Evolutionary conservation across 164 flowering plant genomes (phyloP).

Genomic region (Magnolia kwangsiensis): DNA sequence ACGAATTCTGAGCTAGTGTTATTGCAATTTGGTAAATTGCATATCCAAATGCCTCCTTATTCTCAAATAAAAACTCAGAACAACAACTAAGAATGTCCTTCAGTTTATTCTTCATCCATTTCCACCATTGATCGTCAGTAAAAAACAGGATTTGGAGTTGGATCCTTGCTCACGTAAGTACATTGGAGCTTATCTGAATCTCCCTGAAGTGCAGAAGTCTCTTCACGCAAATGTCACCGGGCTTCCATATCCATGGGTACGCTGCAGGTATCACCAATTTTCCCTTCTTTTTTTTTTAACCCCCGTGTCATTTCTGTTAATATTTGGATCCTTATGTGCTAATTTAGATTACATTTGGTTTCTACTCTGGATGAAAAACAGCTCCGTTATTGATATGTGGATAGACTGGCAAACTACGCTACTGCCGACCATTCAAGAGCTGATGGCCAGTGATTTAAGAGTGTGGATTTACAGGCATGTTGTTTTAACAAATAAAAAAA

Average conservation of each 20-base stretch:
- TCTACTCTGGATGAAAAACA: background rate
- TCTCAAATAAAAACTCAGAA: background rate
- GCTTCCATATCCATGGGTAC: slow-evolving; percentile 20
- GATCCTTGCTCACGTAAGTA: slow-evolving; percentile 39
- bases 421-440: slow-evolving; percentile 27
- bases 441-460: slow-evolving; percentile 28
- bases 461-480: slow-evolving; percentile 43
- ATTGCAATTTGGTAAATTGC: background rate
- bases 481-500: background rate
- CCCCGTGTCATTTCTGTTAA: background rate
- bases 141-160: slow-evolving; percentile 8
- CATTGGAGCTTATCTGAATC: slow-evolving; percentile 25
- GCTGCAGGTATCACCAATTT: slow-evolving; percentile 26
- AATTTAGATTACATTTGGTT: background rate
- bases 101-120: background rate
- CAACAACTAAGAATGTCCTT: background rate
- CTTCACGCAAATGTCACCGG: slow-evolving; percentile 24
- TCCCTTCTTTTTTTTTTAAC: background rate
- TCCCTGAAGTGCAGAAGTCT: slow-evolving; percentile 35
- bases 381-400: slow-evolving; percentile 19
- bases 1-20: too few relatives aligned
- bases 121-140: background rate
- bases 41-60: background rate
- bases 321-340: background rate
- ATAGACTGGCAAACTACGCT: slow-evolving; percentile 25